A percentile compares a stretch with the other conserved stretches of the same genome.
phyloP scores from a whole-genome alignment of 2,329 filamentous ascomycete genomes.

The Neodidymelliopsis sp. region DNA sequence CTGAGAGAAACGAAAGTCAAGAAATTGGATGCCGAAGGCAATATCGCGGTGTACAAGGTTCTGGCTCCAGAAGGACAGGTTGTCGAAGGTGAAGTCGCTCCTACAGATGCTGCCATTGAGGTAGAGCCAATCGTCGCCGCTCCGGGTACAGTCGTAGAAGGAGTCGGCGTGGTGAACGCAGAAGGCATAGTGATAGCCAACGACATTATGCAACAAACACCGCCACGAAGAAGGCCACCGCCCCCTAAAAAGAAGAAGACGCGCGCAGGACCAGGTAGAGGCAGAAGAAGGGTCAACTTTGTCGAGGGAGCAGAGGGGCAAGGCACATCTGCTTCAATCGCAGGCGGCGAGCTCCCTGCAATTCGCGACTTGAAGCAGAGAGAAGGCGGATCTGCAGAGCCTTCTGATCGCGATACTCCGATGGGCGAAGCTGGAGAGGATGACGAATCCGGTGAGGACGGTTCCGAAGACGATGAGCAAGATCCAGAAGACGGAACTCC shows the following conservation, averaged over 20 bases:
- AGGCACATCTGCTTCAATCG: slow-evolving; percentile 33
- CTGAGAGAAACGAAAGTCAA: slow-evolving; percentile 84
- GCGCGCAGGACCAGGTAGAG: slow-evolving; percentile 80
- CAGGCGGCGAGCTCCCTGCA: slow-evolving; percentile 34
- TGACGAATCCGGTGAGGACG: slow-evolving; percentile 56
- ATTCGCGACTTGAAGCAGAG: slow-evolving; percentile 41
- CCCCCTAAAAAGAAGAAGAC: slow-evolving; percentile 80
- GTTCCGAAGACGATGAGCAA: slow-evolving; percentile 56
- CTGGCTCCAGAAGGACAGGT: slow-evolving; percentile 80
- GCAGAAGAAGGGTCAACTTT: slow-evolving; percentile 76
- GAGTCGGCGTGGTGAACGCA: slow-evolving; percentile 65
- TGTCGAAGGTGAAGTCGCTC: slow-evolving; percentile 82
- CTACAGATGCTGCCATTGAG: slow-evolving; percentile 57
- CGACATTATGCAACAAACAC: slow-evolving; percentile 55
- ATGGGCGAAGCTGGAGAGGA: slow-evolving; percentile 56
- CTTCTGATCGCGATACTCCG: slow-evolving; percentile 48
- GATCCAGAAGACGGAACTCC: slow-evolving; percentile 58
- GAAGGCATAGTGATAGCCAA: slow-evolving; percentile 66
- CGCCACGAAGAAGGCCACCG: slow-evolving; percentile 69
- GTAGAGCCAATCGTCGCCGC: slow-evolving; percentile 58
- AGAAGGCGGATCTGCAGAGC: slow-evolving; percentile 51
- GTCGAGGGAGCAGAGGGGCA: slow-evolving; percentile 53
- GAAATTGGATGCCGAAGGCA: slow-evolving; percentile 76
- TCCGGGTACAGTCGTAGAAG: slow-evolving; percentile 66
- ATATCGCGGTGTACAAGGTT: slow-evolving; percentile 83